phyloP scores from a whole-genome alignment of 768 basidiomycete genomes.

The Trametes maxima region DNA sequence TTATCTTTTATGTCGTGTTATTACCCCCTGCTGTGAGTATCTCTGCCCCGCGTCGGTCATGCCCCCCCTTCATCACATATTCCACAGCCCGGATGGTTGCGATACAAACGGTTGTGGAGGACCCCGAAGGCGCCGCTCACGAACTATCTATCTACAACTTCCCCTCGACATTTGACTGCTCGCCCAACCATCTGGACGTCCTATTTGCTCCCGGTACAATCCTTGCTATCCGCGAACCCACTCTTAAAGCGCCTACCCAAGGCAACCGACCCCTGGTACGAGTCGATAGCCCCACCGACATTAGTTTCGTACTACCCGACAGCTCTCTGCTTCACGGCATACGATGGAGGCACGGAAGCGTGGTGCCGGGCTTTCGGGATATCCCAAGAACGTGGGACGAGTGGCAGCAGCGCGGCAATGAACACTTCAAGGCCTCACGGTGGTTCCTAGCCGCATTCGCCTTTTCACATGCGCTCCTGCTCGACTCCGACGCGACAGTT shows the following conservation, averaged over 20 bases:
- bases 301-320: conserved; percentile 24
- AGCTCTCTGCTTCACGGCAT: conserved; percentile 17
- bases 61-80: background rate
- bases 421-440: conserved; percentile 22
- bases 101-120: conserved; percentile 29
- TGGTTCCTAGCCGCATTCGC: conserved; percentile 33
- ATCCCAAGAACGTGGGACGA: conserved; percentile 14
- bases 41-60: background rate
- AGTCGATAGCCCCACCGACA: conserved; percentile 36
- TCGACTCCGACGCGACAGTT: conserved; percentile 20
- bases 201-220: conserved; percentile 34
- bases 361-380: background rate
- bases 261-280: conserved; percentile 25
- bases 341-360: conserved; percentile 7
- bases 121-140: conserved; percentile 28
- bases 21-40: conserved; percentile 18
- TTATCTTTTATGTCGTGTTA: conserved; percentile 22
- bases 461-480: conserved; percentile 29
- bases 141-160: conserved; percentile 32
- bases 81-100: conserved; percentile 13
- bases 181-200: conserved; percentile 27
- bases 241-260: conserved; percentile 23
- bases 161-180: conserved; percentile 27
- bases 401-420: conserved; percentile 32
- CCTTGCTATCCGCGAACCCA: conserved; percentile 38